Percentiles rank a stretch among this genome's conserved stretches.
Evolutionary conservation across 441 rosid species (phyloP).

Genomic region (Erodium texanum): DNA sequence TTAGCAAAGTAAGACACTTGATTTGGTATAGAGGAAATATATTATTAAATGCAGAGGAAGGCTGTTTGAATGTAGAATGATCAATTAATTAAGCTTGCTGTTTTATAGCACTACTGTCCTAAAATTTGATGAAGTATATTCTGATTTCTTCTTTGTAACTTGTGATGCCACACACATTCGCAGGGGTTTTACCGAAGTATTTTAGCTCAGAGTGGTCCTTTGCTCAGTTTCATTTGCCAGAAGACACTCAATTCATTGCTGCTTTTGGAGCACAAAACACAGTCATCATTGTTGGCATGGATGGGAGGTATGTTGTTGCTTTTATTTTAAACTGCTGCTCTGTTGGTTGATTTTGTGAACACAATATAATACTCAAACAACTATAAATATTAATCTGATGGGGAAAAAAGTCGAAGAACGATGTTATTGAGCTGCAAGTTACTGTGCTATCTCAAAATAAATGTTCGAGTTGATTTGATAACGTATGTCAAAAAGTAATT

Average conservation of each 20-base stretch:
- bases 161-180: constrained; percentile 7
- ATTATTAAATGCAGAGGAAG: background rate
- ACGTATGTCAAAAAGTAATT: too few species aligned
- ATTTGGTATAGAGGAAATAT: background rate
- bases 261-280: constrained; percentile 81
- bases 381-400: too few species aligned
- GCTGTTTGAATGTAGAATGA: too few species aligned
- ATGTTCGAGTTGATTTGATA: too few species aligned
- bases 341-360: background rate
- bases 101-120: background rate
- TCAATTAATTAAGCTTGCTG: too few species aligned
- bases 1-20: too few species aligned
- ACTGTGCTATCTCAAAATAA: too few species aligned
- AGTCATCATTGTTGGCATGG: constrained; percentile 62
- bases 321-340: constrained; percentile 3
- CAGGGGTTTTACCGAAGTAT: constrained; percentile 84
- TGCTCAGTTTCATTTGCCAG: constrained; percentile 81
- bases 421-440: too few species aligned
- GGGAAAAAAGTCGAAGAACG: too few species aligned
- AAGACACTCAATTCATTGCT: constrained; percentile 57
- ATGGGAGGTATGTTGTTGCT: constrained; percentile 59
- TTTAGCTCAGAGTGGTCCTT: constrained; percentile 98
- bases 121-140: background rate
- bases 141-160: background rate
- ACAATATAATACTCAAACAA: too few species aligned